Evolutionary conservation across 2,329 filamentous ascomycete genomes (phyloP), one percentile per base, ranked within the genome.

Genomic region (Epichloe typhina): DNA sequence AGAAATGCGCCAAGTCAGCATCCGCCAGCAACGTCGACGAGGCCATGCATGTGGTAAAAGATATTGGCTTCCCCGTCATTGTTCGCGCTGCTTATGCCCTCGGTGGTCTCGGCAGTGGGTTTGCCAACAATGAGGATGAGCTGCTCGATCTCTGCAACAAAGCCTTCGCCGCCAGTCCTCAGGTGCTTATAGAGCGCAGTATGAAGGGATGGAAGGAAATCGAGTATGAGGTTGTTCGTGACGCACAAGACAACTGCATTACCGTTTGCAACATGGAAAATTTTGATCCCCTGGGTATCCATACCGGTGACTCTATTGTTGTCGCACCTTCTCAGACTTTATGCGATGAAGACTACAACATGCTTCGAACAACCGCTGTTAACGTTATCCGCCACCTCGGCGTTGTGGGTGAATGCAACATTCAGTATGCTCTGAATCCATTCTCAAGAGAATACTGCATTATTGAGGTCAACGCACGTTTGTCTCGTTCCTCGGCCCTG

Each of bases 181-280:
- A 98, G 66, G 88, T 98, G 7, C 79, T 98, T 50, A 94, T 98
- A 61, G 93, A 98, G 73, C 83, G 87, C 67, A 95, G 88, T 72
- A 97, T 98, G 91, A 97, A 97, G 74, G 93, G 93, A 53, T 98
- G 93, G 93, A 98, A 98, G 70, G 93, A 98, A 70, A 94, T 97
- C 56, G 93, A 98, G 69, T 98, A 97, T 64, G 93, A 98, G 69
- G 93, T 97, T 55, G 93, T 98, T 40, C 85, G 93, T 62, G 93
- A 97, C 73, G 86, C 83, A 52, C 83, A 88, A 60, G 90, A 98
- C 72, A 97, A 97, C 77, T 98, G 93, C 67, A 97, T 98, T 66
- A 98, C 93, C 6, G 93, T 98, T 55, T 98, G 93, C 69, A 98
- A 98, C 74, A 97, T 98, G 93, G 93, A 98, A 73, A 98, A 98